These are phyloP conservation scores for Guyanaporus albipodus DNA, from an alignment of 768 basidiomycete genomes.

Conservation along the genomic window DNA sequence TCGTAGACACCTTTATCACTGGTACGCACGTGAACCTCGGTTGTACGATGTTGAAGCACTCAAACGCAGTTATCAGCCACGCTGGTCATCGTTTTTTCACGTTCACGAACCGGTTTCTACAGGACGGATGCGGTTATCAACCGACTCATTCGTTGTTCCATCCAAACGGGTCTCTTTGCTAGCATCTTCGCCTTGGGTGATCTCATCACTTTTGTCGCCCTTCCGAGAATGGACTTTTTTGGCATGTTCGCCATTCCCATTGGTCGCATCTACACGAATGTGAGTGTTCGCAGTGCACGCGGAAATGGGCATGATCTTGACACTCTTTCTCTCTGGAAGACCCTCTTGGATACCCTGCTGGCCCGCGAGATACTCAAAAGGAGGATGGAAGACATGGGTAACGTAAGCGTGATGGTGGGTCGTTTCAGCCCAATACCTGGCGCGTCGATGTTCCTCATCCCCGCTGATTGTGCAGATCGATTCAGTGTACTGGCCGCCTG, in stretches of 20 bases:
- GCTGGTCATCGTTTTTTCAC: neutral
- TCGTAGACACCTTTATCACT: constrained; percentile 42
- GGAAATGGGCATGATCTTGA: neutral
- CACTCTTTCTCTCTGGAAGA: neutral
- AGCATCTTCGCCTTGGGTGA: constrained; percentile 23
- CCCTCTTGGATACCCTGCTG: constrained; percentile 11
- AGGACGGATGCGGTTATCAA: constrained; percentile 43
- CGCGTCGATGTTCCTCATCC: neutral
- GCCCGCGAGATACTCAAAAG: constrained; percentile 1
- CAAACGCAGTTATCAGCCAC: constrained; percentile 15
- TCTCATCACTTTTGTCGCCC: constrained; percentile 35
- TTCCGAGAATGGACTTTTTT: constrained; percentile 31
- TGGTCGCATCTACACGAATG: constrained; percentile 46
- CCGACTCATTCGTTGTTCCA: neutral
- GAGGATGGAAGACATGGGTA: neutral
- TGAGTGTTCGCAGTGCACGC: constrained; percentile 21
- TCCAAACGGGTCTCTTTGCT: constrained; percentile 2
- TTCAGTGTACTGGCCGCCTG: neutral
- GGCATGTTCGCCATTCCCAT: constrained; percentile 39
- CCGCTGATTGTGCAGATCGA: neutral
- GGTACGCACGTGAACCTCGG: no score
- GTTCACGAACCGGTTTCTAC: constrained; percentile 35
- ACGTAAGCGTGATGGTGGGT: neutral
- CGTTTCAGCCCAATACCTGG: no score
- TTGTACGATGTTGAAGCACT: no score